Conservation (phyloP, 768 basidiomycete genomes). For the Daedalea quercina region DNA sequence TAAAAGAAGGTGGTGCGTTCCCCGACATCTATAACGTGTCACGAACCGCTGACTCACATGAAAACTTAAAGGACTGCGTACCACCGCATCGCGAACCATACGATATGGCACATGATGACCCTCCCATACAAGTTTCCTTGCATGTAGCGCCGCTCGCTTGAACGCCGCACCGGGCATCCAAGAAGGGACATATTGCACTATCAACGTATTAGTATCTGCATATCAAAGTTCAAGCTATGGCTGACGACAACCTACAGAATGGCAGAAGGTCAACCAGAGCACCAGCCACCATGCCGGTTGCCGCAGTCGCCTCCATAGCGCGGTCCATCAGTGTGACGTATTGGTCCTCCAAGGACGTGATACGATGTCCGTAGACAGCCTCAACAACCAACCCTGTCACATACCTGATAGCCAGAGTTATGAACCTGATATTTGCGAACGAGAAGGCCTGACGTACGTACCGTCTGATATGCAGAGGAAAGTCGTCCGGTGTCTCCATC, state of each 20-base stretch:
- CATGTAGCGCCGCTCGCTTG: constrained; percentile 15
- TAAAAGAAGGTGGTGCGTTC: constrained; percentile 3
- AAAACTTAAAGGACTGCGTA: not conserved
- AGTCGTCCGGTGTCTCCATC: constrained; percentile 1
- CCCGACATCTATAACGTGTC: not conserved
- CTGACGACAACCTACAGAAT: constrained; percentile 3
- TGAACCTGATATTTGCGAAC: too few species aligned
- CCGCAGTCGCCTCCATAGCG: constrained; percentile 7
- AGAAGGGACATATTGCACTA: constrained; percentile 16
- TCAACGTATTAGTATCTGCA: not conserved
- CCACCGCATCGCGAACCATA: constrained; percentile 15
- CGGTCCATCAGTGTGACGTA: constrained; percentile 9
- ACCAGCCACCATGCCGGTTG: constrained; percentile 6
- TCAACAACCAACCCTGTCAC: constrained; percentile 25
- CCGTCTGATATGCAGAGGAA: not conserved
- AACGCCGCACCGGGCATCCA: constrained; percentile 23
- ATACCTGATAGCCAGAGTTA: constrained; percentile 15
- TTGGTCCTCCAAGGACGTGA: constrained; percentile 9
- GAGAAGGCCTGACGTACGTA: not conserved
- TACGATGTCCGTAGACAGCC: constrained; percentile 13
- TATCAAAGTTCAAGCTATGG: not conserved
- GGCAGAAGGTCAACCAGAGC: constrained; percentile 13
- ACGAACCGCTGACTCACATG: not conserved
- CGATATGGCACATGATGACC: constrained; percentile 16
- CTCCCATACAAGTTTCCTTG: constrained; percentile 9